A percentile compares a stretch with the other conserved stretches of the same genome.
These are phyloP conservation scores for Drechslerella coelobrocha DNA, from an alignment of 2,329 filamentous ascomycete genomes.

Conservation along the genomic window DNA sequence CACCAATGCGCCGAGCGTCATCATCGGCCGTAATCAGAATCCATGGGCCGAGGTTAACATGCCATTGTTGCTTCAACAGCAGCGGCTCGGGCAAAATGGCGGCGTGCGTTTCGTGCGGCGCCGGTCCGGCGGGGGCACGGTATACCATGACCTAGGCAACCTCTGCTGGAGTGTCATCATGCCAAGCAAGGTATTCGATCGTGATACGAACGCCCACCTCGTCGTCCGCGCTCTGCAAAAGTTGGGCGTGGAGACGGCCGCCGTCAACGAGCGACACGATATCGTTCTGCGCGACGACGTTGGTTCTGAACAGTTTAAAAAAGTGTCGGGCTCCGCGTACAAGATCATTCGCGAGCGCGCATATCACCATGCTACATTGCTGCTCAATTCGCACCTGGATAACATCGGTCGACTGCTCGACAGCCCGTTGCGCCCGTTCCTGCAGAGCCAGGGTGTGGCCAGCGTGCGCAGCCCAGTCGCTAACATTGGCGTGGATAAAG, in stretches of 20 bases:
- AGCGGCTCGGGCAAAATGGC: constrained; percentile 54
- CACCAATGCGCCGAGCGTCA: constrained; percentile 81
- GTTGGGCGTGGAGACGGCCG: constrained; percentile 67
- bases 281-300: constrained; percentile 67
- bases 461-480: constrained; percentile 85
- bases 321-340: constrained; percentile 93
- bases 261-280: constrained; percentile 90
- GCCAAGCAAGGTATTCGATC: constrained; percentile 76
- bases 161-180: constrained; percentile 94
- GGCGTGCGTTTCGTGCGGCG: constrained; percentile 72
- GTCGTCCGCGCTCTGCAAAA: constrained; percentile 78
- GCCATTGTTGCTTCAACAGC: constrained; percentile 61
- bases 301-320: constrained; percentile 58
- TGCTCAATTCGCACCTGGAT: constrained; percentile 76
- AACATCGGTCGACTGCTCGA: constrained; percentile 73
- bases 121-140: constrained; percentile 85
- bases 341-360: constrained; percentile 83
- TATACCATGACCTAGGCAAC: constrained; percentile 93
- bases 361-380: constrained; percentile 90
- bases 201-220: constrained; percentile 90
- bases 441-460: constrained; percentile 84
- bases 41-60: constrained; percentile 93
- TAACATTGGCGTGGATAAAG: constrained; percentile 72
- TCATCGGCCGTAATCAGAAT: constrained; percentile 96
- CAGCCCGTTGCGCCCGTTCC: constrained; percentile 77